Evolutionary conservation across 2,329 filamentous ascomycete species (phyloP).

Genomic region (Fusarium tanahbumbuense): DNA sequence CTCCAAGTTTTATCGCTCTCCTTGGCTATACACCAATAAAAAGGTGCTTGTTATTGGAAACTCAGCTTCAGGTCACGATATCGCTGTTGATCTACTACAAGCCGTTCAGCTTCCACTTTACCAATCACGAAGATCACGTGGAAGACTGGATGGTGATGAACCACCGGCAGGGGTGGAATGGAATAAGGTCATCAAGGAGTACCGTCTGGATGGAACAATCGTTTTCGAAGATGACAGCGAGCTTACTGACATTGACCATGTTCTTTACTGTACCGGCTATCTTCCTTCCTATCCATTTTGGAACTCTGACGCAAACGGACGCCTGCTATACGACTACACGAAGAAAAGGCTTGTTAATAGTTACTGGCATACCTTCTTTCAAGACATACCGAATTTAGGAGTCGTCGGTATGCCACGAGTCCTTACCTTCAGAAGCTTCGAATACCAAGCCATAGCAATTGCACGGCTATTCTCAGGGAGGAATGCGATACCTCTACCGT

Average conservation of each 20-base stretch:
- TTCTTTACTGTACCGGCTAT: conserved; percentile 60
- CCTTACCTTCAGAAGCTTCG: conserved; percentile 65
- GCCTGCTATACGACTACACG: conserved; percentile 62
- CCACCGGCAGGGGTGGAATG: conserved; percentile 62
- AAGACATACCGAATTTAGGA: conserved; percentile 59
- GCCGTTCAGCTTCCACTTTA: conserved; percentile 58
- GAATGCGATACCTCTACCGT: conserved; percentile 54
- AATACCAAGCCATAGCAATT: conserved; percentile 66
- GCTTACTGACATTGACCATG: conserved; percentile 52
- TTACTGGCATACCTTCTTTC: conserved; percentile 67
- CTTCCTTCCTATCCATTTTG: conserved; percentile 60
- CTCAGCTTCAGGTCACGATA: conserved; percentile 58
- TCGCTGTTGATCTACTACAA: conserved; percentile 53
- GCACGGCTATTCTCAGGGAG: conserved; percentile 61
- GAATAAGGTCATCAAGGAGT: conserved; percentile 64
- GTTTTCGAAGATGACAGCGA: conserved; percentile 54
- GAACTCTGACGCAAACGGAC: conserved; percentile 59
- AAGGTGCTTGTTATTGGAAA: conserved; percentile 57
- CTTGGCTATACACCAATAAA: conserved; percentile 49
- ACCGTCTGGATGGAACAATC: conserved; percentile 56
- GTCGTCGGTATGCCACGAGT: conserved; percentile 64
- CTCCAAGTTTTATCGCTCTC: conserved; percentile 60
- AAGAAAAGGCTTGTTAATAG: conserved; percentile 56
- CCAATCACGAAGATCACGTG: conserved; percentile 62
- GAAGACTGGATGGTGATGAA: conserved; percentile 62